Evolutionary conservation across 2,329 filamentous ascomycete genomes (phyloP).

Genomic region (Geoglossum cookeanum): DNA sequence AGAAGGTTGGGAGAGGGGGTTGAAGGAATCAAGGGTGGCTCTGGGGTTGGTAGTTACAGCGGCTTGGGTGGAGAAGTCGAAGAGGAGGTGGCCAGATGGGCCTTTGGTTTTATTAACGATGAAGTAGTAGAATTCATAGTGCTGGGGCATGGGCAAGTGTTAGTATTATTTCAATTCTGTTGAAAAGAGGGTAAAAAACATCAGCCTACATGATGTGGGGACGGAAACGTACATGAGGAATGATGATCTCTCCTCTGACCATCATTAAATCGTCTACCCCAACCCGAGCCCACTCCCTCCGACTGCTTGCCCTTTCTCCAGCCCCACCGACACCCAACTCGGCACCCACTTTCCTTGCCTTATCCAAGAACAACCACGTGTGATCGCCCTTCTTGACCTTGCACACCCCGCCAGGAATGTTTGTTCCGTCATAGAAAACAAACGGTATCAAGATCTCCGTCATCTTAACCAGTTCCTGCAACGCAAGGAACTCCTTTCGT

Average conservation of each 20-base stretch:
- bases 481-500: constrained; percentile 58
- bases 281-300: constrained; percentile 77
- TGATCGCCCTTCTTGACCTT: constrained; percentile 85
- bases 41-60: constrained; percentile 22
- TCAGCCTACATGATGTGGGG: background rate
- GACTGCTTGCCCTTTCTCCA: constrained; percentile 40
- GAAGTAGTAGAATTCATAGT: constrained; percentile 96
- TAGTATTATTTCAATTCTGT: background rate
- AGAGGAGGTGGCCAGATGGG: constrained; percentile 52
- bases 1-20: constrained; percentile 8
- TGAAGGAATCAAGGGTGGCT: constrained; percentile 12
- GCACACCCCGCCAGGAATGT: constrained; percentile 66
- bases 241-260: constrained; percentile 74
- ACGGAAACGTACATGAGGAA: constrained; percentile 60
- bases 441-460: constrained; percentile 86
- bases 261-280: constrained; percentile 92
- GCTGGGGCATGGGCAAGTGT: constrained; percentile 30
- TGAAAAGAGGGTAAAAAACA: background rate
- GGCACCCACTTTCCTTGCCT: constrained; percentile 76
- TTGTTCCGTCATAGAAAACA: constrained; percentile 90
- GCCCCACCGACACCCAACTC: constrained; percentile 54
- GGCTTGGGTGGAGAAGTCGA: constrained; percentile 47
- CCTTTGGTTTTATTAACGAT: constrained; percentile 70
- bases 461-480: constrained; percentile 73
- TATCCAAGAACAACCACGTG: constrained; percentile 83